These are phyloP conservation scores for Salix purpurea DNA, from an alignment of 345 rosid genomes.

Conservation along the genomic window DNA sequence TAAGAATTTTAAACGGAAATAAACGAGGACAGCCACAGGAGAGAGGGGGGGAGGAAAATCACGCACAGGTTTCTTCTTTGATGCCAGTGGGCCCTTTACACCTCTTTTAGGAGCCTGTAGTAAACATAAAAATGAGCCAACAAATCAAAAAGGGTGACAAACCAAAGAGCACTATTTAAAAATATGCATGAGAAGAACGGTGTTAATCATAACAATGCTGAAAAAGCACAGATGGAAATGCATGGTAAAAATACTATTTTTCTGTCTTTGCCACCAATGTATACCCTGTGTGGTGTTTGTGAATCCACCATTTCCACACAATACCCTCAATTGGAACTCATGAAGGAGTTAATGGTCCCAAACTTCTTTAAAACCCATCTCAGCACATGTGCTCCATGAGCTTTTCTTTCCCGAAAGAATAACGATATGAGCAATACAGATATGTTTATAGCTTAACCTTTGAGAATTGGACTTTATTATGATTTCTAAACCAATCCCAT, in stretches of 20 bases:
- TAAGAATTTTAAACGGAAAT: no score
- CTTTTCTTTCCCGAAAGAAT: no score
- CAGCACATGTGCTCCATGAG: no score
- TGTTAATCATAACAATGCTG: background rate
- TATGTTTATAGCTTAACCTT: background rate
- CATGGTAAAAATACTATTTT: background rate
- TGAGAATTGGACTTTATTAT: background rate
- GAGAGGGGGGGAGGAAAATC: background rate
- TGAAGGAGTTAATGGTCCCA: no score
- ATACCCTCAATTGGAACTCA: no score
- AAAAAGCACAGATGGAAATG: background rate
- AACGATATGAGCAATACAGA: background rate
- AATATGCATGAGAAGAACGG: background rate
- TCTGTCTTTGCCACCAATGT: no score
- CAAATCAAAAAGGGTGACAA: background rate
- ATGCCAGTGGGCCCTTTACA: conserved; percentile 6
- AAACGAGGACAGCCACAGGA: background rate
- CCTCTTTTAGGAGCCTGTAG: conserved; percentile 22
- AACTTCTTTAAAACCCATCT: no score
- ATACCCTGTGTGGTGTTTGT: no score
- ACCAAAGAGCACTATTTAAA: background rate
- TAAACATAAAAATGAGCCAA: background rate
- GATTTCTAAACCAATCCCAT: background rate
- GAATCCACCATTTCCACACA: no score
- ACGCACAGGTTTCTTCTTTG: conserved; percentile 25